phyloP scores from a whole-genome alignment of 495 filamentous ascomycete genomes.

The Aspergillus biplanus region DNA sequence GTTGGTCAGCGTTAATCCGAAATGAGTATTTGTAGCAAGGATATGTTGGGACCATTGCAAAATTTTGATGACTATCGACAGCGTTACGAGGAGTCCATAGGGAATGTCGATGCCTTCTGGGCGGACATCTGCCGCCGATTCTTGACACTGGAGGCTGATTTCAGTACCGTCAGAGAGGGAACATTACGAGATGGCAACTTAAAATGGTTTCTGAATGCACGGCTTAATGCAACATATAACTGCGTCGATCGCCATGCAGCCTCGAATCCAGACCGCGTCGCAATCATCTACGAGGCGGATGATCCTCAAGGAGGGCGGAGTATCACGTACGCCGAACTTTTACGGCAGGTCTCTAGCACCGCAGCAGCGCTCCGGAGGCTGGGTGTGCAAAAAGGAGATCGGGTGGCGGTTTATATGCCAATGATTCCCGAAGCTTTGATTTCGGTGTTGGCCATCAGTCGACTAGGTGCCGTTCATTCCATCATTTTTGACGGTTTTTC shows the following conservation, averaged over 20 bases:
- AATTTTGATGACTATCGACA: too few relatives aligned
- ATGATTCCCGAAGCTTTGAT: conserved; percentile 81
- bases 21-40: too few relatives aligned
- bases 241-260: conserved; percentile 78
- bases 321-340: conserved; percentile 68
- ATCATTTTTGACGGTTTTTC: conserved; percentile 92
- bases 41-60: too few relatives aligned
- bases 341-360: conserved; percentile 69
- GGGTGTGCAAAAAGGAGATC: conserved; percentile 78
- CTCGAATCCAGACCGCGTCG: conserved; percentile 62
- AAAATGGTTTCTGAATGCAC: too few relatives aligned
- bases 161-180: too few relatives aligned
- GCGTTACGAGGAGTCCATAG: too few relatives aligned
- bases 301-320: conserved; percentile 65
- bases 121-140: too few relatives aligned
- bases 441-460: conserved; percentile 70
- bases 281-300: conserved; percentile 77
- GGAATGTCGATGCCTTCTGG: too few relatives aligned
- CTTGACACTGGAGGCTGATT: too few relatives aligned
- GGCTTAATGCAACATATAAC: too few relatives aligned
- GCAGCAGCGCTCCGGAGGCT: conserved; percentile 72
- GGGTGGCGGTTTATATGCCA: conserved; percentile 85
- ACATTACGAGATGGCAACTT: too few relatives aligned
- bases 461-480: conserved; percentile 78
- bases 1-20: too few relatives aligned